Conservation (phyloP, 2,329 filamentous ascomycete species). For the Fusarium sp. region DNA sequence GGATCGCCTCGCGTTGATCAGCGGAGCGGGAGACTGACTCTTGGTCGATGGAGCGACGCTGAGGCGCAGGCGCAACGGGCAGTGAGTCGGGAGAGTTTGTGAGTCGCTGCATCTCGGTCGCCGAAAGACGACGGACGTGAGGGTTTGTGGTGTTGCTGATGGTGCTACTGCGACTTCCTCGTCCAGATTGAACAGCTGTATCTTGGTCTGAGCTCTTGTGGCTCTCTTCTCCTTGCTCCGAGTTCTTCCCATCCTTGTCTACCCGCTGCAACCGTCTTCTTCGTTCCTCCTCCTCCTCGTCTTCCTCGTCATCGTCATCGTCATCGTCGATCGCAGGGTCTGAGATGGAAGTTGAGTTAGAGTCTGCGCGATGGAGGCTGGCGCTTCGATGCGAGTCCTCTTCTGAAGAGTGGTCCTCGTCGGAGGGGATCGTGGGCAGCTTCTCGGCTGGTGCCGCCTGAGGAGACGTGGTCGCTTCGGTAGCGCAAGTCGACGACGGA, state of each 20-base stretch:
- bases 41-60: conserved; percentile 58
- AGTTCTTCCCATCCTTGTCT: conserved; percentile 4
- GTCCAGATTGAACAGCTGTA: conserved; percentile 33
- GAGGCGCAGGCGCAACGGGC: conserved; percentile 64
- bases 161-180: conserved; percentile 51
- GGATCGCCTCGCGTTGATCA: conserved; percentile 52
- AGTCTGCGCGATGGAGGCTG: conserved; percentile 42
- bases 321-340: conserved; percentile 49
- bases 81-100: conserved; percentile 71
- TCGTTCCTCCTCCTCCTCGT: conserved; percentile 10
- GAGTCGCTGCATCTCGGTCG: conserved; percentile 72
- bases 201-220: conserved; percentile 23
- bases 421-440: conserved; percentile 47
- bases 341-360: conserved; percentile 52
- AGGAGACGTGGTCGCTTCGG: conserved; percentile 11
- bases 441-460: conserved; percentile 1
- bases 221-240: conserved; percentile 18
- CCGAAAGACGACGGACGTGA: conserved; percentile 69
- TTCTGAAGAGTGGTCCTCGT: conserved; percentile 52
- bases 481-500: conserved; percentile 32
- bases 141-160: conserved; percentile 53
- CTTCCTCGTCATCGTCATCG: conserved; percentile 7
- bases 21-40: conserved; percentile 52
- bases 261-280: neutral
- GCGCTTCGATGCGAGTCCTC: conserved; percentile 47